Evolutionary conservation across 306 rosid genomes (phyloP).

Genomic region (Begonia peltatifolia): DNA sequence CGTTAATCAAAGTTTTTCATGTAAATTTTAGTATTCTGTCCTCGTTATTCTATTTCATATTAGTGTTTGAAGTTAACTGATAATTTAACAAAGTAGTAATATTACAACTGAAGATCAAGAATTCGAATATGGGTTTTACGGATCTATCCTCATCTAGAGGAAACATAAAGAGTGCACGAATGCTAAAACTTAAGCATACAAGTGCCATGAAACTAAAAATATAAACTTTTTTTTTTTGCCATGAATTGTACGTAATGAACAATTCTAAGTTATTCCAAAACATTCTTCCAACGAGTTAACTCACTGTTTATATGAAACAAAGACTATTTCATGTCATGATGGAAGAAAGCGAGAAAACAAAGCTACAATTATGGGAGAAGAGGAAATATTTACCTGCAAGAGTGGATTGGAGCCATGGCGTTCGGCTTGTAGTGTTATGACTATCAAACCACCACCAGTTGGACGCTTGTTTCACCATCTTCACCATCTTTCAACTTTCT

Average conservation of each 20-base stretch:
- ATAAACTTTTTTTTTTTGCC: background rate
- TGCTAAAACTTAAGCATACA: too few relatives aligned
- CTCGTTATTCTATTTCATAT: too few relatives aligned
- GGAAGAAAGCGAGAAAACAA: background rate
- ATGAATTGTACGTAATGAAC: background rate
- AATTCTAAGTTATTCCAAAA: background rate
- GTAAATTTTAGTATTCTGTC: too few relatives aligned
- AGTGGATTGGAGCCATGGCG: constrained; percentile 78
- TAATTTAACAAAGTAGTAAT: too few relatives aligned
- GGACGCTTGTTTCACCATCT: constrained; percentile 25
- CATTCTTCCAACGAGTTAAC: background rate
- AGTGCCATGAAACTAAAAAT: too few relatives aligned
- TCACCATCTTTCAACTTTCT: constrained; percentile 17
- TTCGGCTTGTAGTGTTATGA: constrained; percentile 27
- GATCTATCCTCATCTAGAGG: too few relatives aligned
- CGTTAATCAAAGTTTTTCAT: too few relatives aligned
- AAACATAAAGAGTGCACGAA: too few relatives aligned
- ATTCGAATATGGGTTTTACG: too few relatives aligned
- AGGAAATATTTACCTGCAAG: constrained; percentile 34
- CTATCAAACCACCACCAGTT: constrained; percentile 69
- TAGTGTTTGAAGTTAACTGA: too few relatives aligned
- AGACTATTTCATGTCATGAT: background rate
- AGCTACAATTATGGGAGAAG: background rate
- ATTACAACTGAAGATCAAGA: too few relatives aligned
- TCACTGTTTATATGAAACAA: too few relatives aligned